A percentile compares a stretch with the other conserved stretches of the same genome.
These are phyloP conservation scores for Ceratocystiopsis sp. DNA, from an alignment of 2,329 filamentous ascomycete genomes.

Conservation along the genomic window DNA sequence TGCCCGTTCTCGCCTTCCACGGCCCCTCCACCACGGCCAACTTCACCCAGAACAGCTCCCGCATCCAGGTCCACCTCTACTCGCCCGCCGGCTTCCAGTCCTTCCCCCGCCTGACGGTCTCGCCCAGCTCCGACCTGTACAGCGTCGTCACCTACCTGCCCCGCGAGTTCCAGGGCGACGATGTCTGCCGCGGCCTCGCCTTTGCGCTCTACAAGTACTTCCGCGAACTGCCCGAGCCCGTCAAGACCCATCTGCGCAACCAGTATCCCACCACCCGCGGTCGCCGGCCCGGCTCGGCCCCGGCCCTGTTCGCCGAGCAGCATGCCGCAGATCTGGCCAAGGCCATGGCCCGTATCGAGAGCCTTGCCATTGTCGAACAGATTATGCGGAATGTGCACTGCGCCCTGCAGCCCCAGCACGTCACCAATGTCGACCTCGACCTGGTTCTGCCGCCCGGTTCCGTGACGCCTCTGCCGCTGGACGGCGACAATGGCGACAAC, in stretches of 20 bases:
- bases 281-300: constrained; percentile 44
- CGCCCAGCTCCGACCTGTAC: constrained; percentile 83
- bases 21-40: constrained; percentile 81
- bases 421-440: constrained; percentile 78
- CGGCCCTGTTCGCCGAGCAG: constrained; percentile 68
- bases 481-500: constrained; percentile 34
- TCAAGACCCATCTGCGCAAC: constrained; percentile 54
- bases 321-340: constrained; percentile 85
- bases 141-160: constrained; percentile 78
- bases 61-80: constrained; percentile 88
- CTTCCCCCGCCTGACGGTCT: constrained; percentile 81
- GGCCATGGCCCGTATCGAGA: constrained; percentile 68
- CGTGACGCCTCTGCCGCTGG: constrained; percentile 46
- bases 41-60: constrained; percentile 71
- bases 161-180: constrained; percentile 88
- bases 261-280: constrained; percentile 35
- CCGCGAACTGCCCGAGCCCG: constrained; percentile 59
- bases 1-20: constrained; percentile 79
- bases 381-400: constrained; percentile 57
- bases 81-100: constrained; percentile 76
- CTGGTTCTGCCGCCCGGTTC: constrained; percentile 66
- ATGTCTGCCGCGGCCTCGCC: constrained; percentile 76
- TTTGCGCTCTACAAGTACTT: constrained; percentile 95
- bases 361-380: constrained; percentile 40
- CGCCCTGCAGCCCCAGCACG: constrained; percentile 63